Evolutionary conservation across 257 asterid genomes (phyloP).

Genomic region (Cinchona pubescens): DNA sequence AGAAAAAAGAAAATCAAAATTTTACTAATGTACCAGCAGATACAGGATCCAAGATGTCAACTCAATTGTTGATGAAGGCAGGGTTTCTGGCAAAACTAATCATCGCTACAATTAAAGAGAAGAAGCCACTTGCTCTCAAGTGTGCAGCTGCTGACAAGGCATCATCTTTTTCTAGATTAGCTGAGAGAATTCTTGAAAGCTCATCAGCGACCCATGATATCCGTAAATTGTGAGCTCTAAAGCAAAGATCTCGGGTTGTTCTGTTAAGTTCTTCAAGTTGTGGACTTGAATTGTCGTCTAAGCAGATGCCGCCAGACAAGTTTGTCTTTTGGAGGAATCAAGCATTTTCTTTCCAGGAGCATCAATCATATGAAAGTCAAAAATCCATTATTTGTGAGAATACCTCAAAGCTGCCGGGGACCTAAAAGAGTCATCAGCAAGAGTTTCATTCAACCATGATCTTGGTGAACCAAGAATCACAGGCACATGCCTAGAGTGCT

Average conservation of each 20-base stretch:
- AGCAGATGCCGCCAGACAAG: conserved; percentile 63
- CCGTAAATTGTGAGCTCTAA: conserved; percentile 89
- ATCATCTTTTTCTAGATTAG: conserved; percentile 69
- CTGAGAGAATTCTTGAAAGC: conserved; percentile 56
- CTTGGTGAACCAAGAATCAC: conserved; percentile 93
- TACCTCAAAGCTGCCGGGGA: conserved; percentile 43
- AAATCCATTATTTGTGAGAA: conserved; percentile 34
- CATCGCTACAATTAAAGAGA: background rate
- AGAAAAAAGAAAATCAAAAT: background rate
- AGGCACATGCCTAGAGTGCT: conserved; percentile 89
- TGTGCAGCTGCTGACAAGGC: conserved; percentile 73
- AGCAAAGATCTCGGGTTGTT: conserved; percentile 72
- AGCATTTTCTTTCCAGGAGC: conserved; percentile 58
- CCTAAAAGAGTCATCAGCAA: conserved; percentile 33
- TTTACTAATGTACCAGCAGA: background rate
- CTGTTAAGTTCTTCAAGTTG: conserved; percentile 75
- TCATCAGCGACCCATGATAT: conserved; percentile 84
- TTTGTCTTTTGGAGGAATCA: conserved; percentile 68
- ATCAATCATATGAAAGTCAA: conserved; percentile 45
- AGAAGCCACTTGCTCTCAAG: conserved; percentile 58
- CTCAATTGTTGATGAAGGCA: background rate
- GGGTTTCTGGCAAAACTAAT: background rate
- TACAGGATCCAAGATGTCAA: background rate
- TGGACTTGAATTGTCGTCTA: conserved; percentile 71
- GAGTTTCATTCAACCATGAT: conserved; percentile 68